Base-by-base conservation (phyloP, 208 protist species). In the Trypanosoma rangeli region DNA sequence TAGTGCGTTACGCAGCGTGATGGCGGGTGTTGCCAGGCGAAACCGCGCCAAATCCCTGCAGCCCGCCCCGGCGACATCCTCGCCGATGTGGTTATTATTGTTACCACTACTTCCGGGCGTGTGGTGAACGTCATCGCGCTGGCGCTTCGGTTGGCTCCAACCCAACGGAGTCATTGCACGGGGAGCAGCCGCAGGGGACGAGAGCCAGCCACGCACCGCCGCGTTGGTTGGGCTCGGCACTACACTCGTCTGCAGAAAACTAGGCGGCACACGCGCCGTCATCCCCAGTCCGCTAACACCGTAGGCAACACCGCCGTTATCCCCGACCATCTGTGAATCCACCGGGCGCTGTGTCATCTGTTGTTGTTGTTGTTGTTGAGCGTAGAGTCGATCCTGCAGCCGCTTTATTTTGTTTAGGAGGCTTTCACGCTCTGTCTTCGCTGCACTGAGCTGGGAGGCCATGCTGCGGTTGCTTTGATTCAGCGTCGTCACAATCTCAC, bases 401-500 rank as follows among this genome's bases (percentile, higher is more conserved):
- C 58, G 75, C 46, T 74, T 63, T 20, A 71, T 65, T 5, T 44
- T 50, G 0, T 57, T 71, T 20, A 66, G 33, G 9, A 73, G 50
- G 22, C 60, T 54, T 54, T 86, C 75, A 20, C 61, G 68, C 68
- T 80, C 61, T 42, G 64, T 60, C 48, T 62, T 69, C 18, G 58
- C 66, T 12, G 70, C 54, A 39, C 72, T 67, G 22, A 65, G 28
- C 59, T 78, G 70, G 16, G 80, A 57, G 3, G 77, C 64, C 64
- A 79, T 72, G 22, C 56, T 65, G 8, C 83, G 73, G 50, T 82
- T 74, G 35, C 82, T 83, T 20, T 71, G 70, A 74, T 92, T 87
- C 26, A 96, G 70, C 28, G 82, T 64, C 26, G 70, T 76, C 28
- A 94, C 67, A 4, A 84, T 80, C 66, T 92, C 85, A 7, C 82